These are phyloP conservation scores for Penicillium odoratum DNA, from an alignment of 495 filamentous ascomycete genomes.

Conservation along the genomic window DNA sequence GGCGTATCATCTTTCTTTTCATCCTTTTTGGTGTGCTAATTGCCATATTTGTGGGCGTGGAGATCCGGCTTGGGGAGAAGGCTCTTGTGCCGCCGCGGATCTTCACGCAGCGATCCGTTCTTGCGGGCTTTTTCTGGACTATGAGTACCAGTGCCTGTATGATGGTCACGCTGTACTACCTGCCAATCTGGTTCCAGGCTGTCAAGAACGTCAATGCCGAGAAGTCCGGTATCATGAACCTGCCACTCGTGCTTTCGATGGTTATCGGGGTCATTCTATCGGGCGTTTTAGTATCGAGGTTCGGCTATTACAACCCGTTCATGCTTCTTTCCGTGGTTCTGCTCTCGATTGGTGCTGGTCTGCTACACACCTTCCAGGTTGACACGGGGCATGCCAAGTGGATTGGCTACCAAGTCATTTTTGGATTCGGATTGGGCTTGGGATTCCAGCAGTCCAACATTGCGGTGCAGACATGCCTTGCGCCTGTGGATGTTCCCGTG, in stretches of 20 bases:
- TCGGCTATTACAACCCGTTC: conserved; percentile 11
- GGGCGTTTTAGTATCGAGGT: not conserved
- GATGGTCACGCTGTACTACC: conserved; percentile 13
- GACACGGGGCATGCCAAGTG: conserved; percentile 45
- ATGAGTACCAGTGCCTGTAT: conserved; percentile 19
- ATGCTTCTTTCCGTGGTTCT: conserved; percentile 18
- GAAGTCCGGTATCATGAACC: conserved; percentile 62
- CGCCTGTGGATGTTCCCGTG: conserved; percentile 23
- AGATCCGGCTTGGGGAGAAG: conserved; percentile 23
- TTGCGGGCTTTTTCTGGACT: conserved; percentile 18
- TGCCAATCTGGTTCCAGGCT: conserved; percentile 79
- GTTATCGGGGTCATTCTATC: conserved; percentile 36
- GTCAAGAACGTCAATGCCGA: conserved; percentile 62
- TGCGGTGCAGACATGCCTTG: conserved; percentile 31
- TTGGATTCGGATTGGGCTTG: conserved; percentile 31
- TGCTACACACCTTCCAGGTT: conserved; percentile 49
- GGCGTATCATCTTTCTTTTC: conserved; percentile 31
- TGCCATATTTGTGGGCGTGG: conserved; percentile 19
- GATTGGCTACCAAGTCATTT: conserved; percentile 38
- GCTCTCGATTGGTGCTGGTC: conserved; percentile 45
- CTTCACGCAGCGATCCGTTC: conserved; percentile 7
- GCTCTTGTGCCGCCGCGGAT: conserved; percentile 17
- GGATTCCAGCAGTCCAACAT: conserved; percentile 32
- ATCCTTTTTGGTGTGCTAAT: conserved; percentile 35
- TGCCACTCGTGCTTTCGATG: conserved; percentile 63